Conservation (phyloP, 2,329 filamentous ascomycete species). For the Botryotinia narcissicola region DNA sequence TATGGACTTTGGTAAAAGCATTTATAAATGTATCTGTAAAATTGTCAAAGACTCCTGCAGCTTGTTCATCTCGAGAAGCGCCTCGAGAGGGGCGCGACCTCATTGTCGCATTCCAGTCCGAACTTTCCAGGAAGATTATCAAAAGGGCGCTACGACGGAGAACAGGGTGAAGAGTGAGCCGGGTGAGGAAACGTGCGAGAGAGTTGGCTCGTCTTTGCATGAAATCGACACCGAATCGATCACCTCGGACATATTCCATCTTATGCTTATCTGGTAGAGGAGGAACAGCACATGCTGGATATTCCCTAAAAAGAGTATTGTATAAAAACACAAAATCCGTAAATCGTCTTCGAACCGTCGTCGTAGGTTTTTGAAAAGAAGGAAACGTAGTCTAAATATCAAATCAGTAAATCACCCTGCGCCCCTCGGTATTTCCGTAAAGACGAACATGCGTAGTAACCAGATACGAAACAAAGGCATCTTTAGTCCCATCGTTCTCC, state of each 20-base stretch:
- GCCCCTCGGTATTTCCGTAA: not conserved
- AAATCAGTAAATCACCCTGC: slow-evolving; percentile 27
- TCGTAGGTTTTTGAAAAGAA: slow-evolving; percentile 80
- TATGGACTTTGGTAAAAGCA: slow-evolving; percentile 94
- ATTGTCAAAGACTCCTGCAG: slow-evolving; percentile 82
- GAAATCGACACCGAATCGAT: slow-evolving; percentile 92
- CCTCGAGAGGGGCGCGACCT: slow-evolving; percentile 68
- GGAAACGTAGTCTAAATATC: slow-evolving; percentile 80
- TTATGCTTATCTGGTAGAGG: slow-evolving; percentile 97
- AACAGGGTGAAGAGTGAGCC: slow-evolving; percentile 83
- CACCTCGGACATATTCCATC: slow-evolving; percentile 96
- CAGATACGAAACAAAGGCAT: slow-evolving; percentile 93
- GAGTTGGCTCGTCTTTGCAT: slow-evolving; percentile 85
- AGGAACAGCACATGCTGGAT: slow-evolving; percentile 86
- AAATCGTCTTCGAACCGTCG: slow-evolving; percentile 82
- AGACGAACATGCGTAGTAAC: slow-evolving; percentile 78
- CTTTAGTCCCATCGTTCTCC: slow-evolving; percentile 94
- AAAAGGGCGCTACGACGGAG: slow-evolving; percentile 80
- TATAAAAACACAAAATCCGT: slow-evolving; percentile 98
- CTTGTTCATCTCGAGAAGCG: slow-evolving; percentile 52
- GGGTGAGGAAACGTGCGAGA: slow-evolving; percentile 83
- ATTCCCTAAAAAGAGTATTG: slow-evolving; percentile 84
- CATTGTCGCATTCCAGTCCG: slow-evolving; percentile 98
- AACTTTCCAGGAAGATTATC: slow-evolving; percentile 85
- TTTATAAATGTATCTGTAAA: slow-evolving; percentile 97